Evolutionary conservation across 768 basidiomycete species (phyloP).

Genomic region (Sarcomyxa edulis): DNA sequence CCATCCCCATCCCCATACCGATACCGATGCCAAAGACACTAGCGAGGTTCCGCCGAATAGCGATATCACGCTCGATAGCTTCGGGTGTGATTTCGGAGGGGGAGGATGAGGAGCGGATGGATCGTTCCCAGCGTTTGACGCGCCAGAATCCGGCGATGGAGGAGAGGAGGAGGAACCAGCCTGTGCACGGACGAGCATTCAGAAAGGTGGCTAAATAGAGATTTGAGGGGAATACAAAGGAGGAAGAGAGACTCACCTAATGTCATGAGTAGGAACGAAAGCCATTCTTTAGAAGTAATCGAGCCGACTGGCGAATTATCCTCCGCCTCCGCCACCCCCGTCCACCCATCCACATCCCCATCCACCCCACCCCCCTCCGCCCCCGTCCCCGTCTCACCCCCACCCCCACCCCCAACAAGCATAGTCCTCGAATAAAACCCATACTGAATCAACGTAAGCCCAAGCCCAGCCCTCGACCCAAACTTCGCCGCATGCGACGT

Average conservation of each 20-base stretch:
- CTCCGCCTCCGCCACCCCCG: conserved; percentile 16
- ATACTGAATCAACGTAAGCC: conserved; percentile 90
- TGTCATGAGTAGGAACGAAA: conserved; percentile 90
- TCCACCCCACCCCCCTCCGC: conserved; percentile 7
- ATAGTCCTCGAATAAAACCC: conserved; percentile 66
- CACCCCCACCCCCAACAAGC: too few species aligned
- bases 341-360: conserved; percentile 12
- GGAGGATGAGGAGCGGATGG: conserved; percentile 43
- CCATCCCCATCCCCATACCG: conserved; percentile 28
- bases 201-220: neutral
- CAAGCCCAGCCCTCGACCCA: conserved; percentile 93
- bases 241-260: conserved; percentile 42
- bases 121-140: conserved; percentile 79
- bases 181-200: conserved; percentile 23
- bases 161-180: conserved; percentile 89
- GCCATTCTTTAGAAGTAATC: conserved; percentile 72
- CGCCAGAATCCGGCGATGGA: conserved; percentile 80
- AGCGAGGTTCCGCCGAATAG: conserved; percentile 46
- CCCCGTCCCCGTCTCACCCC: too few species aligned
- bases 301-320: conserved; percentile 23
- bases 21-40: conserved; percentile 40
- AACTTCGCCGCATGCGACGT: conserved; percentile 90
- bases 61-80: conserved; percentile 45
- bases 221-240: conserved; percentile 1
- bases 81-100: conserved; percentile 32